These are phyloP conservation scores for Talaromyces sp. DNA, from an alignment of 2,329 filamentous ascomycete genomes.

Conservation along the genomic window DNA sequence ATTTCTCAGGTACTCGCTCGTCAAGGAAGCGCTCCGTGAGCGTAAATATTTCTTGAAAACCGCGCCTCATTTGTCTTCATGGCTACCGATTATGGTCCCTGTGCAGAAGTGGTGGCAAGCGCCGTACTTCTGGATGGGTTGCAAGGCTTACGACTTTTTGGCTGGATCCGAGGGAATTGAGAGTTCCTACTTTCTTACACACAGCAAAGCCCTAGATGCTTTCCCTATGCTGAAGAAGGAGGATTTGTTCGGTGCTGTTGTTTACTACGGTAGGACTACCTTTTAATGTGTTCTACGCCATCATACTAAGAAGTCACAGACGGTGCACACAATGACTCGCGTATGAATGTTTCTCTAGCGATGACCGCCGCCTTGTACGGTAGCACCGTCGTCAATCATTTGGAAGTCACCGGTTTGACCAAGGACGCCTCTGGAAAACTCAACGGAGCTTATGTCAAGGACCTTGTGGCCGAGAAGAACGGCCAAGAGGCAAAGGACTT, in stretches of 20 bases:
- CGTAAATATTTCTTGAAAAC: slow-evolving; percentile 80
- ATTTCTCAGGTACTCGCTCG: slow-evolving; percentile 57
- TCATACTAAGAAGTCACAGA: slow-evolving; percentile 45
- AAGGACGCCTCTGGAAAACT: slow-evolving; percentile 71
- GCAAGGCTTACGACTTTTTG: slow-evolving; percentile 79
- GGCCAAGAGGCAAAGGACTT: slow-evolving; percentile 63
- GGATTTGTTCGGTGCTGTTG: slow-evolving; percentile 73
- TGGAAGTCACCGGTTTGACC: slow-evolving; percentile 72
- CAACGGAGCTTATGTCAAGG: slow-evolving; percentile 69
- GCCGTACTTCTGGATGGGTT: slow-evolving; percentile 68
- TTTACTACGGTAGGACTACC: slow-evolving; percentile 66
- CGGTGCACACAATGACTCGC: slow-evolving; percentile 85
- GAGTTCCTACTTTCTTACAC: slow-evolving; percentile 81
- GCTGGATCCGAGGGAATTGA: slow-evolving; percentile 85
- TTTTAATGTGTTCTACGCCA: not conserved
- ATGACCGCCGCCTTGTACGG: slow-evolving; percentile 88
- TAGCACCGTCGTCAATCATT: slow-evolving; percentile 75
- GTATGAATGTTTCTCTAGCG: slow-evolving; percentile 85
- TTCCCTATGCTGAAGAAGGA: slow-evolving; percentile 86
- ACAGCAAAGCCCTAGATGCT: slow-evolving; percentile 78
- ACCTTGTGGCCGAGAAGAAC: slow-evolving; percentile 64
- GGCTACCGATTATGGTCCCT: slow-evolving; percentile 79
- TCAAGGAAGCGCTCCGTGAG: slow-evolving; percentile 77
- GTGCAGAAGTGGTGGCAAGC: slow-evolving; percentile 80
- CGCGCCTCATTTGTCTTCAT: slow-evolving; percentile 74